Evolutionary conservation across 352 stramenopile genomes (phyloP).

Genomic region (Bremia lactucae): DNA sequence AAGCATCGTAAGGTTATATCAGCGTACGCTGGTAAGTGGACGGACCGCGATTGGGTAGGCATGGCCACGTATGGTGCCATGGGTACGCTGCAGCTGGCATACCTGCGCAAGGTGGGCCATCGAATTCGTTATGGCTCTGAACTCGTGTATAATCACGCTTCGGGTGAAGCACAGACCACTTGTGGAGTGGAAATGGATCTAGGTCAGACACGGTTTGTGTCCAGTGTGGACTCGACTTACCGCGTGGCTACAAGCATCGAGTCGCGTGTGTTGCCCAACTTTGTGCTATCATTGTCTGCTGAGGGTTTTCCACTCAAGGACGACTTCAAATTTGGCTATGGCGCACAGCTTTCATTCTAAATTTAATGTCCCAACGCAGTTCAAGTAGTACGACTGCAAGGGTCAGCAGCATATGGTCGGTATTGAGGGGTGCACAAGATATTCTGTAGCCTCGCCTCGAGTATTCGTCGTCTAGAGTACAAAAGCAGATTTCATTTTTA

Average conservation of each 20-base stretch:
- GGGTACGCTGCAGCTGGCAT: constrained; percentile 78
- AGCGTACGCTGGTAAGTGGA: constrained; percentile 80
- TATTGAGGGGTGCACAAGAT: no score
- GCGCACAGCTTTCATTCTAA: constrained; percentile 83
- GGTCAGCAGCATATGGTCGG: no score
- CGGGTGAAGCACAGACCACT: constrained; percentile 71
- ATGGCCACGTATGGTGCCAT: constrained; percentile 70
- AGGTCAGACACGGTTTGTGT: constrained; percentile 75
- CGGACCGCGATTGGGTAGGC: constrained; percentile 49
- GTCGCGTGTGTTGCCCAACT: constrained; percentile 78
- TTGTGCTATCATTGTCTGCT: constrained; percentile 74
- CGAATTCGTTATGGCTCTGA: constrained; percentile 78
- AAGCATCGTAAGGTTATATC: constrained; percentile 81
- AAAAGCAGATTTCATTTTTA: no score
- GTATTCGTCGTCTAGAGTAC: no score
- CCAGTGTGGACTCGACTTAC: constrained; percentile 73
- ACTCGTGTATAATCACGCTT: constrained; percentile 80
- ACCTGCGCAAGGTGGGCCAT: constrained; percentile 76
- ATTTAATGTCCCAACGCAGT: constrained; percentile 18
- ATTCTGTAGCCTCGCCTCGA: no score
- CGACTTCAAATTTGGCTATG: constrained; percentile 88
- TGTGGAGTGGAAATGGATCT: constrained; percentile 79
- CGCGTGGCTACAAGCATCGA: constrained; percentile 78
- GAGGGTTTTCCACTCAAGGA: constrained; percentile 81
- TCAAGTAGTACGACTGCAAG: no score